Evolutionary conservation across 2,329 filamentous ascomycete genomes (phyloP).

Genomic region (Magnaporthiopsis poae): DNA sequence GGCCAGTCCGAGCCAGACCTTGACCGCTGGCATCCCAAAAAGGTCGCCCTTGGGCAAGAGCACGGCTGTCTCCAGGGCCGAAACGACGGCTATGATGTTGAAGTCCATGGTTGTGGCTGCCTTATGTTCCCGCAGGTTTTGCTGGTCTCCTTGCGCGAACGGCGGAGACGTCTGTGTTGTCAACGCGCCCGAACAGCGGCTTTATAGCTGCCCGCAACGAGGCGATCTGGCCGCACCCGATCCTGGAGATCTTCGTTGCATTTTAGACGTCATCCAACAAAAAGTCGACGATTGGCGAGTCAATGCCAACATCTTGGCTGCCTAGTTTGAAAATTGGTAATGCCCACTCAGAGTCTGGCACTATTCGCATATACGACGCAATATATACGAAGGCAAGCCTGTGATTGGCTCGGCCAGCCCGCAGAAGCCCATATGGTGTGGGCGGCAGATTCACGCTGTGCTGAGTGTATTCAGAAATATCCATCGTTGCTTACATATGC

Average conservation of each 20-base stretch:
- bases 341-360: too few relatives aligned
- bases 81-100: not conserved
- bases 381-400: too few relatives aligned
- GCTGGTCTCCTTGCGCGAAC: not conserved
- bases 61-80: not conserved
- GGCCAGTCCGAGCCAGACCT: slow-evolving; percentile 6
- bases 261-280: too few relatives aligned
- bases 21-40: not conserved
- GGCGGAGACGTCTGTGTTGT: not conserved
- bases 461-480: not conserved
- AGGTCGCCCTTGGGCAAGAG: not conserved
- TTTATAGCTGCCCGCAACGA: not conserved
- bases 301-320: too few relatives aligned
- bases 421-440: too few relatives aligned
- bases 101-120: not conserved
- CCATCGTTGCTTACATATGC: too few relatives aligned
- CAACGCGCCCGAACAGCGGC: too few relatives aligned
- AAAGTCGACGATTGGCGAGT: too few relatives aligned
- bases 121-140: not conserved
- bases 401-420: not conserved
- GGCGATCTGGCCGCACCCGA: not conserved
- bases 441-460: not conserved
- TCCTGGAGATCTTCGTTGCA: too few relatives aligned
- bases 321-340: too few relatives aligned
- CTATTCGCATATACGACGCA: too few relatives aligned